Evolutionary conservation across 106 monocot genomes (phyloP), one percentile per base, ranked within the genome.

Genomic region (Acorus gramineus): DNA sequence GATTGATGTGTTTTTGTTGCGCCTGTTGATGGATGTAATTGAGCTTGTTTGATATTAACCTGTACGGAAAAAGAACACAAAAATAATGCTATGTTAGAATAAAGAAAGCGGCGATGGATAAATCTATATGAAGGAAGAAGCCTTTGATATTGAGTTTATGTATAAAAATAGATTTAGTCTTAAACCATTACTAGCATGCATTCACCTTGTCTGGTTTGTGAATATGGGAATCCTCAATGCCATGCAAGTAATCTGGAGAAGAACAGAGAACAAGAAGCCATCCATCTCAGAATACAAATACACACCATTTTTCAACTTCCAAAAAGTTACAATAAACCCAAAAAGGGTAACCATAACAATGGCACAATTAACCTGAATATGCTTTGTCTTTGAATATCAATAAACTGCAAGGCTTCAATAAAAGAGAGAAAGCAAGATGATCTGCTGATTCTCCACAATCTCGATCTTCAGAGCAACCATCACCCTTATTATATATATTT

Each of bases 321-420:
- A 49, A 11, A 10, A 7, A 43, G 7, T 4, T 3, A 45, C 14
- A n/a, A 6, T 28, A 0, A 59, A 11, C 4, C 28, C 44, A 6
- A 6, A 9, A 14, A 11, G 2, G 59, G 59, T 1, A 14, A 59
- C 5, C 28, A 59, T 7, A 43, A 59, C 7, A 46, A 13, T 42
- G 3, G n/a, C 12, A 69, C 3, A 8, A 55, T 2, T 70, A 43
- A 93, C 94, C 87, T 64, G 85, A 76, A 66, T 98, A 98, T 6
- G 96, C 87, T 69, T 81, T 59, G 70, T 98, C 96, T 77, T 98
- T 98, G 62, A 98, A 98, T 71, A 98, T 75, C n/a, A 91, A 67
- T 66, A 91, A 73, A 73, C 96, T 96, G 70, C 77, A 59, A 3
- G 96, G 91, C 83, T 85, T 83, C 57, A 98, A 61, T 14, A 98